Percentiles rank a stretch among this genome's conserved stretches.
phyloP scores from a whole-genome alignment of 164 flowering plant species.

The Houttuynia cordata region DNA sequence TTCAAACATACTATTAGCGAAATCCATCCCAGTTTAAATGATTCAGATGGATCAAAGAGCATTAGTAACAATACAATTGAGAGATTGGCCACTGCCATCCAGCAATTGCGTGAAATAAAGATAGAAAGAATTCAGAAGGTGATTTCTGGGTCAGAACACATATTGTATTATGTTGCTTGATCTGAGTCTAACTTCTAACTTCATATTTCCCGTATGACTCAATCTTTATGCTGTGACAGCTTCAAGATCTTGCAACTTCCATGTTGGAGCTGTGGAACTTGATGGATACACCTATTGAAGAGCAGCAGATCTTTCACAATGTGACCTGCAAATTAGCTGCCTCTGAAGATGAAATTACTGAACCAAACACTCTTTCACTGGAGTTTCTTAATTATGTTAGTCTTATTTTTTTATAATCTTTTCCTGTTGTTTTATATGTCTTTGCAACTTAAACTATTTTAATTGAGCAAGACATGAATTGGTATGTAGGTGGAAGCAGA shows the following conservation, averaged over 20 bases:
- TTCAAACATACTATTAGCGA: constrained; percentile 35
- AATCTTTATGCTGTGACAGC: constrained; percentile 23
- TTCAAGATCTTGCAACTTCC: constrained; percentile 61
- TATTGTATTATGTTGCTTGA: not conserved
- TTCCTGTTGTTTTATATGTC: not conserved
- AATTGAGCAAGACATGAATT: not conserved
- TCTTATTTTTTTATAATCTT: not conserved
- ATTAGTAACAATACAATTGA: constrained; percentile 37
- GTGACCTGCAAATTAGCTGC: constrained; percentile 63
- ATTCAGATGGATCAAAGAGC: constrained; percentile 27
- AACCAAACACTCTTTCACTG: constrained; percentile 43
- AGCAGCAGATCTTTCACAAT: constrained; percentile 64
- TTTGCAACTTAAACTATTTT: not conserved
- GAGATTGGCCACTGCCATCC: constrained; percentile 29
- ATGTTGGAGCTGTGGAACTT: constrained; percentile 76
- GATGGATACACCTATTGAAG: constrained; percentile 78
- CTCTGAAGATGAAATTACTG: constrained; percentile 54
- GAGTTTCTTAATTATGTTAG: constrained; percentile 53
- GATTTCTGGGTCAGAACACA: not conserved
- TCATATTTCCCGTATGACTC: not conserved
- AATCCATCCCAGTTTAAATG: constrained; percentile 47
- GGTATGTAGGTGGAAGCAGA: constrained; percentile 69
- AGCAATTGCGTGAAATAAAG: constrained; percentile 42
- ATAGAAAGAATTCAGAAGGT: constrained; percentile 58
- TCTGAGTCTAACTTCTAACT: not conserved